These are phyloP conservation scores for Volvariella volvacea DNA, from an alignment of 1,284 basidiomycete species.

Conservation along the genomic window DNA sequence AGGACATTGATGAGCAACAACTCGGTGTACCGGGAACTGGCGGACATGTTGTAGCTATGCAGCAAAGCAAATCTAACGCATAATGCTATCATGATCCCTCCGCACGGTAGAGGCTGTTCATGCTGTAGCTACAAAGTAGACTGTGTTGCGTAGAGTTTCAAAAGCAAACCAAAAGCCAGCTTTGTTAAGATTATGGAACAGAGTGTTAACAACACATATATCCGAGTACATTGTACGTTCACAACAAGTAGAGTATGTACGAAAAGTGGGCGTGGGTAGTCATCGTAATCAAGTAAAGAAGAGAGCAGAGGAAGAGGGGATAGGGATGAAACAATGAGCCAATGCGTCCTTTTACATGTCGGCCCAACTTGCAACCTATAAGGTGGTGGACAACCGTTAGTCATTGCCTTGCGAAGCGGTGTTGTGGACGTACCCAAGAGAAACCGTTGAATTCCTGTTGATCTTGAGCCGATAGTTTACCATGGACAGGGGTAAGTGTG, in stretches of 20 bases:
- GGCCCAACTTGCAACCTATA: slow-evolving; percentile 66
- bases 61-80: slow-evolving; percentile 16
- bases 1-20: slow-evolving; percentile 19
- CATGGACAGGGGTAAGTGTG: slow-evolving; percentile 95
- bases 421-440: slow-evolving; percentile 64
- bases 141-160: no score
- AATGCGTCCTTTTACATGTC: slow-evolving; percentile 39
- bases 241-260: slow-evolving; percentile 17
- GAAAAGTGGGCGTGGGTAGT: slow-evolving; percentile 15
- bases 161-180: no score
- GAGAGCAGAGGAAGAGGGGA: slow-evolving; percentile 19
- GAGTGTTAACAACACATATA: slow-evolving; percentile 32
- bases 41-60: slow-evolving; percentile 46
- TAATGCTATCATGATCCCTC: background rate
- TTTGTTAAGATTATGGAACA: no score
- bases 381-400: slow-evolving; percentile 5
- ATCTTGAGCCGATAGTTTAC: slow-evolving; percentile 86
- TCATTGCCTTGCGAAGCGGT: background rate
- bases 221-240: slow-evolving; percentile 40
- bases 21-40: slow-evolving; percentile 59
- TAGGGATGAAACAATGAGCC: slow-evolving; percentile 16
- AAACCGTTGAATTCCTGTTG: slow-evolving; percentile 96
- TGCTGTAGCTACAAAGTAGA: no score
- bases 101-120: slow-evolving; percentile 21
- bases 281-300: no score